Evolutionary conservation across 2,329 filamentous ascomycete genomes (phyloP).

Genomic region (Phyllosticta ampelicida): DNA sequence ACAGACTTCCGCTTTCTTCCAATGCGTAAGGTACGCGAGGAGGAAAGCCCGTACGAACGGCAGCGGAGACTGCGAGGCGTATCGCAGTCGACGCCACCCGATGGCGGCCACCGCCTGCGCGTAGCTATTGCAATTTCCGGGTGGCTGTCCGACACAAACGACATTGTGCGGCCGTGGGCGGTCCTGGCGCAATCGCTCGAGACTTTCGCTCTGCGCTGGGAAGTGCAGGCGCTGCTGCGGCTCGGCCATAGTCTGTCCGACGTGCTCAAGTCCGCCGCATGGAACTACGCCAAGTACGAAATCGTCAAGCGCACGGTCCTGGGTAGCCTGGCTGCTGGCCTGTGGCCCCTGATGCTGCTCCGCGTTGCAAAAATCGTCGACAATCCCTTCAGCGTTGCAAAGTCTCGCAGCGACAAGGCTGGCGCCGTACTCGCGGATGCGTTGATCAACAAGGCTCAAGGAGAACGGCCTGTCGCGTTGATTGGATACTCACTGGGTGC

Average conservation of each 20-base stretch:
- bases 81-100: constrained; percentile 14
- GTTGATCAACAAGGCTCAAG: constrained; percentile 69
- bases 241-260: constrained; percentile 68
- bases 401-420: constrained; percentile 67
- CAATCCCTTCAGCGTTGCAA: constrained; percentile 71
- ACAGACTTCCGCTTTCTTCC: constrained; percentile 82
- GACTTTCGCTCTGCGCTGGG: constrained; percentile 75
- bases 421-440: constrained; percentile 72
- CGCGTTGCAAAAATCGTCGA: constrained; percentile 52
- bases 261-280: constrained; percentile 71
- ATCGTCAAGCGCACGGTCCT: constrained; percentile 54
- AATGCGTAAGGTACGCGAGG: constrained; percentile 39
- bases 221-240: constrained; percentile 64
- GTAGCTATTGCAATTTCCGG: constrained; percentile 77
- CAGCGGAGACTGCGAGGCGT: constrained; percentile 34
- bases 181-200: constrained; percentile 64
- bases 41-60: constrained; percentile 14
- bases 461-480: constrained; percentile 68
- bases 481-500: constrained; percentile 76
- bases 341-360: constrained; percentile 39
- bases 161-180: constrained; percentile 69
- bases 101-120: constrained; percentile 42
- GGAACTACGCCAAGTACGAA: constrained; percentile 62
- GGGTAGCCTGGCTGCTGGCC: constrained; percentile 34
- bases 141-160: constrained; percentile 62